phyloP scores from a whole-genome alignment of 768 basidiomycete species.

The Lactarius tabidus region DNA sequence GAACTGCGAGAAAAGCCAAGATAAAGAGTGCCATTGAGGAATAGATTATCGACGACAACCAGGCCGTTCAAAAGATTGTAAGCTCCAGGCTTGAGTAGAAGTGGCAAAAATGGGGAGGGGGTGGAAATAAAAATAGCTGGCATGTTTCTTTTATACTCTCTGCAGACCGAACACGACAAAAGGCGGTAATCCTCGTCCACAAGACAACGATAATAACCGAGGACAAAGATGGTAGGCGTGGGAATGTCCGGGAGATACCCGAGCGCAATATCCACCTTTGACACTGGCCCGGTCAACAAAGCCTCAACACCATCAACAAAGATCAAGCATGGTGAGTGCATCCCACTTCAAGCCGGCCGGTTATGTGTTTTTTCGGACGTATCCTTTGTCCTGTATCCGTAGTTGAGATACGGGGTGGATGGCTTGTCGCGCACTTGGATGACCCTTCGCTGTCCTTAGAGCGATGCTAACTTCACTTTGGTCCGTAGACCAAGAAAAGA shows the following conservation, averaged over 20 bases:
- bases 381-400: conserved; percentile 11
- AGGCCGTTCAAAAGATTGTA: conserved; percentile 3
- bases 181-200: background rate
- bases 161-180: conserved; percentile 5
- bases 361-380: background rate
- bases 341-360: conserved; percentile 1
- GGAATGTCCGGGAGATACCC: conserved; percentile 16
- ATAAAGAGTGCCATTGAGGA: conserved; percentile 10
- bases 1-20: conserved; percentile 27
- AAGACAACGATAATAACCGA: background rate
- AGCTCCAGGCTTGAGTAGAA: conserved; percentile 22
- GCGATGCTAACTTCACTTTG: conserved; percentile 26
- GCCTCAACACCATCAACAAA: conserved; percentile 34
- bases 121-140: background rate
- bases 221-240: background rate
- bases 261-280: conserved; percentile 7
- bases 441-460: conserved; percentile 8
- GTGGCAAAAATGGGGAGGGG: background rate
- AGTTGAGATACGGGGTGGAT: conserved; percentile 32
- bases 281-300: conserved; percentile 19
- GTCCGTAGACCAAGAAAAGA: conserved; percentile 91
- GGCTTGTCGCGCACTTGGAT: conserved; percentile 30
- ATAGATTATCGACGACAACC: conserved; percentile 14
- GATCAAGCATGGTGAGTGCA: conserved; percentile 37
- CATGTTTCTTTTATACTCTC: background rate